Evolutionary conservation across 2,329 filamentous ascomycete genomes (phyloP), one percentile per base, ranked within the genome.

Genomic region (Conoideocrella luteorostrata): DNA sequence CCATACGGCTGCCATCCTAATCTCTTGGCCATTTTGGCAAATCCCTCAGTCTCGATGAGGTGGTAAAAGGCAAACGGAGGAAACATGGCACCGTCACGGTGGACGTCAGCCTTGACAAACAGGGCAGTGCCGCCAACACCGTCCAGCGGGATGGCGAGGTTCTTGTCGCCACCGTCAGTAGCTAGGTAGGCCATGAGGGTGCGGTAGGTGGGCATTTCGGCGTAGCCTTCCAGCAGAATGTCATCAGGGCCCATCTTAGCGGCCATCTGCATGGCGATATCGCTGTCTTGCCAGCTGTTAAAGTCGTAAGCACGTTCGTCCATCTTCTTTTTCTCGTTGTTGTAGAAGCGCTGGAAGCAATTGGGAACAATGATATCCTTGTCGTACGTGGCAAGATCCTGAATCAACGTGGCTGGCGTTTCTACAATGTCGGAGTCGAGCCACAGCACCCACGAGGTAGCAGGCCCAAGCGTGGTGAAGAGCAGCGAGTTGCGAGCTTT

Each of bases 41-140:
- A 98, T 0, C 93, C 93, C 60, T 98, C 93, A 0, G 93, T 97
- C 72, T 98, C 93, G 48, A 98, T 94, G 48, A 98, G 74, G 65
- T 98, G 86, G 62, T 96, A 97, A 61, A 98, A 98, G 3, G 91
- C 69, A 61, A 98, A 98, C 0, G 93, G 80, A 15, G 93, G 93
- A 69, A 98, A 98, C 91, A 97, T 98, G 61, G 93, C 91, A 17
- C 93, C 93, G 59, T 98, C 93, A 21, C 93, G 81, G 63, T 98
- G 93, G 20, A 98, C 93, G 47, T 97, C 90, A 2, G 90, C 93
- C 70, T 95, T 96, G 47, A 98, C 93, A 57, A 98, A 70, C 50
- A 98, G 70, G 2, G 90, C 87, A 1, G 91, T 94, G 28, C 93
- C 93, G 44, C 93, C 93, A 4, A 98, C 93, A 39, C 93, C 93